These are phyloP conservation scores for Physaria fendleri DNA, from an alignment of 345 rosid species.

Conservation along the genomic window DNA sequence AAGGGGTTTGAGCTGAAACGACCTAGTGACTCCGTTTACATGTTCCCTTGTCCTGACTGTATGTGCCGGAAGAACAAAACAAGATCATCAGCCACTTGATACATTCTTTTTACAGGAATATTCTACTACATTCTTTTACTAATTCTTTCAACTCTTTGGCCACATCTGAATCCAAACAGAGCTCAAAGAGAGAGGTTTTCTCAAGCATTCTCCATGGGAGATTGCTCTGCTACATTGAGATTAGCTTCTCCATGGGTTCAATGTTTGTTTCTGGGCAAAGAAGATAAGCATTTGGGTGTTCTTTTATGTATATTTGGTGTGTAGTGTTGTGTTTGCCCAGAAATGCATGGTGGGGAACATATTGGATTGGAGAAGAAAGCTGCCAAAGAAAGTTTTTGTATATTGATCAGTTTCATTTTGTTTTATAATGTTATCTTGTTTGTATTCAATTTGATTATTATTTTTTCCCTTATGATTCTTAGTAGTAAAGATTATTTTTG, in stretches of 20 bases:
- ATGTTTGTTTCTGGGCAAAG: not conserved
- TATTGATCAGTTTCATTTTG: slow-evolving; percentile 2
- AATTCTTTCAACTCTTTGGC: slow-evolving; percentile 28
- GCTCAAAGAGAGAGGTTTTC: not conserved
- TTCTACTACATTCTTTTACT: slow-evolving; percentile 9
- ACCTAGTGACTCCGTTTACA: slow-evolving; percentile 73
- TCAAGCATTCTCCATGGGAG: not conserved
- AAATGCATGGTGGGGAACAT: slow-evolving; percentile 6
- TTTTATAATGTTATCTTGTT: not conserved
- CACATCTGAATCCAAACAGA: slow-evolving; percentile 4
- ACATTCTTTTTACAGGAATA: slow-evolving; percentile 7
- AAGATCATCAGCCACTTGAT: slow-evolving; percentile 26
- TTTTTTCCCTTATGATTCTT: not conserved
- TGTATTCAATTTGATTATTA: not conserved
- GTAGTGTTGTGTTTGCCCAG: slow-evolving; percentile 9
- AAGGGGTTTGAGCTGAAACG: slow-evolving; percentile 89
- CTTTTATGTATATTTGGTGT: slow-evolving; percentile 17
- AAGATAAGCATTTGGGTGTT: not conserved
- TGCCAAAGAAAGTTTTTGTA: slow-evolving; percentile 14
- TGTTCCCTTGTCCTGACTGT: slow-evolving; percentile 94
- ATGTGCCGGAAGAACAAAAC: slow-evolving; percentile 74
- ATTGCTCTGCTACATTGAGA: slow-evolving; percentile 12
- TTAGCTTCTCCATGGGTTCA: not conserved
- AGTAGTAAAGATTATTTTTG: too few species aligned
- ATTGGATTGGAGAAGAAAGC: not conserved